Evolutionary conservation across 192 early-diverging fungal species (phyloP).

Genomic region (Dissophora ornata): DNA sequence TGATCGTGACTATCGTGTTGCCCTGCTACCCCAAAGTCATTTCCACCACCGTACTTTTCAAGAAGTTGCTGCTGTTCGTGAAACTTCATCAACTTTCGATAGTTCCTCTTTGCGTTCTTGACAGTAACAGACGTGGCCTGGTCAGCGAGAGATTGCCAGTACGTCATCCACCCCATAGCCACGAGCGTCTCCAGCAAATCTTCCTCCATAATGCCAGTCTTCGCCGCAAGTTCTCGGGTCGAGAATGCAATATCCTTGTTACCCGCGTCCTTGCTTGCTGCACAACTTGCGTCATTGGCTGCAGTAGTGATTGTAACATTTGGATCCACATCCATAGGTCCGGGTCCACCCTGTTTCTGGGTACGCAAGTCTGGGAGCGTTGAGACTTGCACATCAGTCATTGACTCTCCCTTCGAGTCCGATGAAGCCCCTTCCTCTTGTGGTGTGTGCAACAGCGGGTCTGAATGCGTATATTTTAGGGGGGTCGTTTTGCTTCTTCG

Average conservation of each 20-base stretch:
- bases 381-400: background rate
- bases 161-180: conserved; percentile 66
- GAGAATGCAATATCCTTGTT: conserved; percentile 48
- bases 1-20: conserved; percentile 7
- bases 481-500: conserved; percentile 11
- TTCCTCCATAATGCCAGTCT: conserved; percentile 77
- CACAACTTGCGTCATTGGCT: background rate
- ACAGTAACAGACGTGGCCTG: background rate
- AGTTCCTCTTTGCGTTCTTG: conserved; percentile 30
- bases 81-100: conserved; percentile 37
- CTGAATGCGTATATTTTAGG: background rate
- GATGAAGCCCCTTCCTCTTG: background rate
- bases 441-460: background rate
- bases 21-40: background rate
- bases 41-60: conserved; percentile 9
- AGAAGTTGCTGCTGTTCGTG: conserved; percentile 41
- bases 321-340: conserved; percentile 23
- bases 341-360: background rate
- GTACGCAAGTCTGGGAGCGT: background rate
- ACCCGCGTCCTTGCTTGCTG: background rate
- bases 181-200: conserved; percentile 77
- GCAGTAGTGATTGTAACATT: no score
- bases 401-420: background rate
- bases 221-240: conserved; percentile 61
- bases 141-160: conserved; percentile 56